A percentile compares a stretch with the other conserved stretches of the same genome.
Conservation (phyloP, 331 rosid species). For the Malus hybrid region DNA sequence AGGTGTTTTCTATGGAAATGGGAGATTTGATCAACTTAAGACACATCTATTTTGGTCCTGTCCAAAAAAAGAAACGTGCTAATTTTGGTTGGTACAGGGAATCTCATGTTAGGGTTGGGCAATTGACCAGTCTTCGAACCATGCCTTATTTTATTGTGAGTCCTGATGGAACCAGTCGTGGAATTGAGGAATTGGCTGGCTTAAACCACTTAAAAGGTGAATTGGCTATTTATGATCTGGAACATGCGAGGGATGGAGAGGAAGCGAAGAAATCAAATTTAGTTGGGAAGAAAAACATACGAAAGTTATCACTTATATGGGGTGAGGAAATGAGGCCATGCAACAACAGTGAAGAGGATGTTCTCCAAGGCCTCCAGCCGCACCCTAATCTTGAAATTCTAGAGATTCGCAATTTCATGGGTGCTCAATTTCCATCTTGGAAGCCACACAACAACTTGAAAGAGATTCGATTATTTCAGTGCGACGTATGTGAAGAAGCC, state of each 20-base stretch:
- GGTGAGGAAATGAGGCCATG: fast-evolving
- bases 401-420: background rate
- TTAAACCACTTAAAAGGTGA: background rate
- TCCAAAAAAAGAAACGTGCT: background rate
- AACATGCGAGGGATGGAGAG: too few relatives aligned
- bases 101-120: background rate
- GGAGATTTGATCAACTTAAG: background rate
- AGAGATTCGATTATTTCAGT: background rate
- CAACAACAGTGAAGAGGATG: too few relatives aligned
- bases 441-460: background rate
- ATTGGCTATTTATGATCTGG: too few relatives aligned
- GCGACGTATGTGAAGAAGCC: background rate
- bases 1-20: background rate
- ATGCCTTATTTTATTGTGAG: background rate
- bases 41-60: background rate
- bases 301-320: background rate
- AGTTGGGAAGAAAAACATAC: background rate
- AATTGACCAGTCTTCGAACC: background rate
- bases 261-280: background rate
- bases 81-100: background rate
- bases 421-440: too few relatives aligned
- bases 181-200: background rate
- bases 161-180: background rate
- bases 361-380: background rate
- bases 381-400: background rate